A percentile compares a stretch with the other conserved stretches of the same genome.
Conservation (phyloP, 2,329 filamentous ascomycete species). For the Stachybotrys chlorohalonatus region DNA sequence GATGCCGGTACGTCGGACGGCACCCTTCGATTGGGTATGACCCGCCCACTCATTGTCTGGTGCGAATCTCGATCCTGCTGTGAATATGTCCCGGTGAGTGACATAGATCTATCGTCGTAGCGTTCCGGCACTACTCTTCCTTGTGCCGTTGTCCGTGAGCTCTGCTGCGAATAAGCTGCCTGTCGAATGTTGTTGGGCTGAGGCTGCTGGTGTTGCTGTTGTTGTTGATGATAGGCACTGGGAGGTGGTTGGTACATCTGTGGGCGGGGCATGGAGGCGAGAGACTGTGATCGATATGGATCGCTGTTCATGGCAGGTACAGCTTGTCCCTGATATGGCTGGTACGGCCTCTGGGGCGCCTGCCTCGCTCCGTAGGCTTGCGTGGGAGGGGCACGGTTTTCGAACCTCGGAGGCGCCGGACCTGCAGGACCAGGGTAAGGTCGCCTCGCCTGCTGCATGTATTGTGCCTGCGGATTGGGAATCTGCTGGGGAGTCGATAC, state of each 20-base stretch:
- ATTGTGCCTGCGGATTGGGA: constrained; percentile 33
- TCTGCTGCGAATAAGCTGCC: constrained; percentile 56
- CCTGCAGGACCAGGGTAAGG: constrained; percentile 33
- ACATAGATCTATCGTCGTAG: constrained; percentile 91
- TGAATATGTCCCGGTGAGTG: constrained; percentile 68
- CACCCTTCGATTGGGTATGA: constrained; percentile 66
- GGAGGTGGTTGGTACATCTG: constrained; percentile 60
- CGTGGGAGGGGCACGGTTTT: constrained; percentile 46
- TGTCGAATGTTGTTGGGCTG: constrained; percentile 72
- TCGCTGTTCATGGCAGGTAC: constrained; percentile 73
- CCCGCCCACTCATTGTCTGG: constrained; percentile 87
- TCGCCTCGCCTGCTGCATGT: constrained; percentile 34
- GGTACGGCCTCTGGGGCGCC: constrained; percentile 51
- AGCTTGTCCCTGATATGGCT: constrained; percentile 35
- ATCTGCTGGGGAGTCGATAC: constrained; percentile 38
- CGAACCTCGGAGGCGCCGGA: constrained; percentile 54
- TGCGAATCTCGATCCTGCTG: constrained; percentile 68
- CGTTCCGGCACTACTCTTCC: constrained; percentile 86
- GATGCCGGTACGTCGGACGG: constrained; percentile 29
- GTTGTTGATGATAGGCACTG: constrained; percentile 44
- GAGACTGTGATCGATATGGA: constrained; percentile 83
- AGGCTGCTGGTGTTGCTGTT: constrained; percentile 28
- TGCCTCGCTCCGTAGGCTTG: constrained; percentile 28
- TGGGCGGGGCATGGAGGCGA: constrained; percentile 68
- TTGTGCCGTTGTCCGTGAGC: constrained; percentile 75